These are phyloP conservation scores for Hypoxylon rickii DNA, from an alignment of 495 filamentous ascomycete genomes.

Conservation along the genomic window DNA sequence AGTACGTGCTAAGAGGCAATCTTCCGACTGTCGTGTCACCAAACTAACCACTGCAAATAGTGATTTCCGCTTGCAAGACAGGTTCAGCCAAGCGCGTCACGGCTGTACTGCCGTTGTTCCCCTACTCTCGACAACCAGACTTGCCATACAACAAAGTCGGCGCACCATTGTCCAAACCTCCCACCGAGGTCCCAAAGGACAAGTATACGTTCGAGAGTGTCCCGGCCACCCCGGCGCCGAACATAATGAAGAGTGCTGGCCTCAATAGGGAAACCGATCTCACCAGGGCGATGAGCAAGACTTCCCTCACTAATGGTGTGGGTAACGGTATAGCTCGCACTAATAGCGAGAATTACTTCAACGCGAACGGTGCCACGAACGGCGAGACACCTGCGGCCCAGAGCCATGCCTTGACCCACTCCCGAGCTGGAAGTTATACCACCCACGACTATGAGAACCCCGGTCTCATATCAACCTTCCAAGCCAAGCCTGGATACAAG, in stretches of 20 bases:
- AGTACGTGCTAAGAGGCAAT: constrained; percentile 41
- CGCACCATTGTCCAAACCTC: constrained; percentile 77
- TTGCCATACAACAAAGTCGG: constrained; percentile 94
- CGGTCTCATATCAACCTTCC: constrained; percentile 63
- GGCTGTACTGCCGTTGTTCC: constrained; percentile 92
- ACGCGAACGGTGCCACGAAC: constrained; percentile 45
- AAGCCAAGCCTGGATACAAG: constrained; percentile 89
- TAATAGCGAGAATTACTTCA: constrained; percentile 44
- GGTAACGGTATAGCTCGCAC: constrained; percentile 40
- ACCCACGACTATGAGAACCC: constrained; percentile 63
- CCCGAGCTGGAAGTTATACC: constrained; percentile 47
- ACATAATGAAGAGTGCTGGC: constrained; percentile 63
- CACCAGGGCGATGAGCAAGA: constrained; percentile 37
- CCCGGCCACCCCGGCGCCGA: constrained; percentile 79
- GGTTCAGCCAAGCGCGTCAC: constrained; percentile 91
- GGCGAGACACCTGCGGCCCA: constrained; percentile 21
- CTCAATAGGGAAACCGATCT: constrained; percentile 47
- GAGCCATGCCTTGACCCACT: constrained; percentile 17
- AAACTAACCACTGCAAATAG: constrained; percentile 24
- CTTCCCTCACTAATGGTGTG: constrained; percentile 56
- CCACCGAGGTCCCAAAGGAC: constrained; percentile 56
- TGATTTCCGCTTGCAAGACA: constrained; percentile 95
- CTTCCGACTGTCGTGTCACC: background rate
- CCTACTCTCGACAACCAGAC: constrained; percentile 93
- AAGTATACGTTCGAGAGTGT: constrained; percentile 93